Base-by-base conservation (phyloP, 1,284 basidiomycete species). In the Caloboletus firmus region DNA sequence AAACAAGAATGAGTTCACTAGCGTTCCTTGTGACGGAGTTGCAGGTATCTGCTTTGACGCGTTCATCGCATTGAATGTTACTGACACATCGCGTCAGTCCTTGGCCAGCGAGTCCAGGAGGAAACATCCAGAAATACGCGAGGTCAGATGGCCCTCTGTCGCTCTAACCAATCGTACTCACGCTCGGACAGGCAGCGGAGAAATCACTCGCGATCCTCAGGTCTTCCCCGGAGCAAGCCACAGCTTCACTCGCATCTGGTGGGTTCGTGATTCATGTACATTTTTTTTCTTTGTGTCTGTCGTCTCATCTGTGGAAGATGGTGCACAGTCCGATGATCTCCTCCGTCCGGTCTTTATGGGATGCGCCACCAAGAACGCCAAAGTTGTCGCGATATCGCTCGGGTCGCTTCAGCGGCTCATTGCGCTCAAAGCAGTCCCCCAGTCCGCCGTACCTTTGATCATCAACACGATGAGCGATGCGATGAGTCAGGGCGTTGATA, bases 401-500 rank as follows among this genome's bases (percentile, higher is more conserved):
- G 89, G 93, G 28, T 92, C 93, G 1, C 79, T 99, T 34, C 95
- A 98, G 70, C 84, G 97, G 35, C 80, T 98, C 55, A 93, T 98
- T 49, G 80, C 89, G 2, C 82, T 96, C 59, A 87, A 87, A 66
- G 92, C 91, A 13, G 90, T 97, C 1, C 91, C 93, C 0, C 82
- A 87, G 71, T 83, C 83, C 1, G 83, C 86, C 0, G 85, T 95
- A 0, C 85, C 90, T 0, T 73, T 84, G 37, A 91, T 97, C 50
- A 81, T 97, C 57, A 81, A 74, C 40, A 95, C 89, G 0, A 87
- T 97, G 79, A 83, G 78, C 51, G 86, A 90, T 60, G 91, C 92
- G n/a, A 84, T 95, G 73, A 89, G 84, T 34, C 91, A 95, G 70
- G 95, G 93, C 4, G 93, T 97, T 34, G 95, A 98, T 67, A 96